Evolutionary conservation across 805 yeast species (phyloP), one percentile per base, ranked within the genome.

Genomic region (Zygoascus biomembranicola): DNA sequence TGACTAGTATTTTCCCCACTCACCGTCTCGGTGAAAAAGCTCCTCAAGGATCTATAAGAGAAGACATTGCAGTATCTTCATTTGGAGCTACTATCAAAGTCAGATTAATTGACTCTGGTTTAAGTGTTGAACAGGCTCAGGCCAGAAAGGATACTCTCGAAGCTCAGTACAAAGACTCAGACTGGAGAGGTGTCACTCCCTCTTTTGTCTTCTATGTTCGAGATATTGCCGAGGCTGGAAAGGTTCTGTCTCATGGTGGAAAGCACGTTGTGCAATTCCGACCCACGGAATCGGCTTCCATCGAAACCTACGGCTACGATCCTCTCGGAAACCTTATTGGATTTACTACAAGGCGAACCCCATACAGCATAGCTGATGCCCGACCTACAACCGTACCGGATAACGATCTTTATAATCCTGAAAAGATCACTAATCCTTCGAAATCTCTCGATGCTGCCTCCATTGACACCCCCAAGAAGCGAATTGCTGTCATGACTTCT

Each of bases 401-500:
- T 9, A 31, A 47, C 49, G 31, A 32, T 39, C 31, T 42, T 37
- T 32, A 23, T 31, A 32, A 43, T 16, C n/a, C 26, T 4, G 31
- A 46, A 6, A 44, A 37, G 28, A 31, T 39, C 8, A 23, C 11
- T 31, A 19, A 31, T 47, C 49, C 52, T 11, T 47, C 52, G 18
- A 16, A 37, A 13, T 47, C 53, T 55, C 8, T 18, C 13, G 10
- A 10, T 31, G 23, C 13, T 16, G 57, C 45, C 51, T 59, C 55
- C 57, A 19, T 18, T n/a, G 49, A 55, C 8, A 16, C 52, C 13
- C 47, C 47, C 57, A 68, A 71, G 62, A 73, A 81, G 69, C 80
- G 82, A 61, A 87, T 94, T 59, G 99, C 95, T 4, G 94, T 94
- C 50, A 90, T 94, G 92, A 94, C 98, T 5, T 88, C 96, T 0